A percentile compares a stretch with the other conserved stretches of the same genome.
phyloP scores from a whole-genome alignment of 768 basidiomycete genomes.

The Boletellus emodensis region DNA sequence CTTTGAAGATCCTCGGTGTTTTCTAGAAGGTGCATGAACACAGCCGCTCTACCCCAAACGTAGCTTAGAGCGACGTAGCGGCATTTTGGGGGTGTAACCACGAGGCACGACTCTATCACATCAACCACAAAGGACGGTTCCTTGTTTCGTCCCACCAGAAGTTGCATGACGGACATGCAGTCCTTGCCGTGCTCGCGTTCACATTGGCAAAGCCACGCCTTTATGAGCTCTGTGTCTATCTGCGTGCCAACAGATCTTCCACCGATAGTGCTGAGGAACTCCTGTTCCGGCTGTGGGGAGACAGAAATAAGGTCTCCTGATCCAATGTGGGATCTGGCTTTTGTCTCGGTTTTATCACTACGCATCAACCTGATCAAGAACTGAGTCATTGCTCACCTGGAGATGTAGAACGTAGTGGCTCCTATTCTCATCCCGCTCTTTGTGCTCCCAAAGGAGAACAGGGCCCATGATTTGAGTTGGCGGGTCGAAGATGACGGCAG shows the following conservation, averaged over 20 bases:
- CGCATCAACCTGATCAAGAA: not conserved
- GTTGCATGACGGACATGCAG: slow-evolving; percentile 5
- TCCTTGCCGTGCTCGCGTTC: slow-evolving; percentile 9
- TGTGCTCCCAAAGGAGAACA: slow-evolving; percentile 9
- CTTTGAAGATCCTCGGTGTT: slow-evolving; percentile 5
- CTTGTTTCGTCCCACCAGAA: not conserved
- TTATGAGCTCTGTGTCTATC: slow-evolving; percentile 7
- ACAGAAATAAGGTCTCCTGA: not conserved
- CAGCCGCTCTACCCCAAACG: slow-evolving; percentile 14
- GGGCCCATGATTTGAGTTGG: not conserved
- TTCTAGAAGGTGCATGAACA: slow-evolving; percentile 9
- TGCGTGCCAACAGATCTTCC: slow-evolving; percentile 6
- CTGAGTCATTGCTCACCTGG: not conserved
- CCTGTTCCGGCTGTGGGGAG: not conserved
- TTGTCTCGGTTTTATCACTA: slow-evolving; percentile 1
- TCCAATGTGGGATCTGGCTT: not conserved
- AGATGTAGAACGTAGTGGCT: slow-evolving; percentile 5
- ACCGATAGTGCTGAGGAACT: slow-evolving; percentile 1
- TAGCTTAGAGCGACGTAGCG: slow-evolving; percentile 26
- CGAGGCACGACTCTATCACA: slow-evolving; percentile 13
- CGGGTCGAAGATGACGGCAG: slow-evolving; percentile 2
- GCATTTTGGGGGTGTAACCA: slow-evolving; percentile 12
- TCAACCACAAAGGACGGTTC: slow-evolving; percentile 15
- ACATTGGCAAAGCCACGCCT: slow-evolving; percentile 12
- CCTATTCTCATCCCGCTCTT: not conserved